Percentiles rank a stretch among this genome's conserved stretches.
These are phyloP conservation scores for Diutina mesorugosa DNA, from an alignment of 1,139 yeast genomes.

Conservation along the genomic window DNA sequence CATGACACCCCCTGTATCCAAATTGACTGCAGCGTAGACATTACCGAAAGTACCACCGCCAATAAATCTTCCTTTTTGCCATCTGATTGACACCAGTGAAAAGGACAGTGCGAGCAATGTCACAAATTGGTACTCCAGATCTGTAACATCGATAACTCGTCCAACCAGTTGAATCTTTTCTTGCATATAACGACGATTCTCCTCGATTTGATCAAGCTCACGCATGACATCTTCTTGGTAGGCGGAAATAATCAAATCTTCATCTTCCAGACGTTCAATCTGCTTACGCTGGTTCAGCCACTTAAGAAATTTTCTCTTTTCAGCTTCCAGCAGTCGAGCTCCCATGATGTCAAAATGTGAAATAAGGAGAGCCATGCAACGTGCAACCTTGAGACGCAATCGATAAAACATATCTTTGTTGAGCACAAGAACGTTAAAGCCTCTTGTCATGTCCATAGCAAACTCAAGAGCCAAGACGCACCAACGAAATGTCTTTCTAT, in stretches of 20 bases:
- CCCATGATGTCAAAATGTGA: conserved; percentile 98
- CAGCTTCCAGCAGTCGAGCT: conserved; percentile 83
- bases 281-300: conserved; percentile 38
- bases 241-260: conserved; percentile 41
- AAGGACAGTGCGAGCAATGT: conserved; percentile 82
- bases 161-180: conserved; percentile 55
- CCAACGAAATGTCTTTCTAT: conserved; percentile 86
- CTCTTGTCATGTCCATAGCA: conserved; percentile 91
- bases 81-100: conserved; percentile 82
- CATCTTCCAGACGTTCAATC: conserved; percentile 44
- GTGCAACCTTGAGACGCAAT: conserved; percentile 76
- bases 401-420: conserved; percentile 64
- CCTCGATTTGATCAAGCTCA: conserved; percentile 48
- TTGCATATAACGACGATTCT: conserved; percentile 34
- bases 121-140: conserved; percentile 77
- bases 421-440: conserved; percentile 74
- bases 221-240: conserved; percentile 48
- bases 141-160: conserved; percentile 76
- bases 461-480: conserved; percentile 91
- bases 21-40: conserved; percentile 82
- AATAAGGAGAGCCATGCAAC: conserved; percentile 85
- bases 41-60: conserved; percentile 97
- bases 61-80: conserved; percentile 92
- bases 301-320: conserved; percentile 39
- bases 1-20: conserved; percentile 92